Conservation (phyloP, 148 eudicot species). For the Bassia scoparia region DNA sequence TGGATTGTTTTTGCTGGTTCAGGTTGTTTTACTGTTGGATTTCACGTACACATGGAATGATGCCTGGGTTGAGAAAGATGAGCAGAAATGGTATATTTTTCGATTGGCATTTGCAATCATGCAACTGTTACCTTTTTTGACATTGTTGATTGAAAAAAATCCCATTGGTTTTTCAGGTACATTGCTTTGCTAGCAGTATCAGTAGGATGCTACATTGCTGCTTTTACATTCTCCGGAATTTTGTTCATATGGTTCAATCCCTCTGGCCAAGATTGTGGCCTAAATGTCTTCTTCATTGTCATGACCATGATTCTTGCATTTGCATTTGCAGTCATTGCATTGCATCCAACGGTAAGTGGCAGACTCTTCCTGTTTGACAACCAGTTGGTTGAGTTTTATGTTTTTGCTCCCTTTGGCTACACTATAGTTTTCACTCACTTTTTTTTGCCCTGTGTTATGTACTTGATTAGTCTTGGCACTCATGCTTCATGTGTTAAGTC, state of each 20-base stretch:
- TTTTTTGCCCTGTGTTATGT: not conserved
- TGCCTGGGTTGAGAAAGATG: constrained; percentile 98
- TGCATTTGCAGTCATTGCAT: constrained; percentile 68
- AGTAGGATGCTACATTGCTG: constrained; percentile 67
- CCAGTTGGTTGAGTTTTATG: not conserved
- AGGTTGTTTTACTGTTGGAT: constrained; percentile 85
- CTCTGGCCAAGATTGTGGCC: constrained; percentile 90
- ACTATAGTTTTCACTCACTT: not conserved
- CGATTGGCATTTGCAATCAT: constrained; percentile 12
- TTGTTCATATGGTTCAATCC: constrained; percentile 97
- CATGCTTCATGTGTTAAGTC: not conserved
- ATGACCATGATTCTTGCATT: constrained; percentile 88
- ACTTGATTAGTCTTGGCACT: not conserved
- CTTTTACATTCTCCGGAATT: constrained; percentile 67
- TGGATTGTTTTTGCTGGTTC: constrained; percentile 87
- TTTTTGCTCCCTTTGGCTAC: not conserved
- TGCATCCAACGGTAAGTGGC: constrained; percentile 74
- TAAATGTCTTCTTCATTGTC: constrained; percentile 85
- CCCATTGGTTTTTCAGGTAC: constrained; percentile 54
- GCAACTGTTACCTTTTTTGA: constrained; percentile 2
- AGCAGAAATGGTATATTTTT: constrained; percentile 72
- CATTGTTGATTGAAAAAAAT: constrained; percentile 13
- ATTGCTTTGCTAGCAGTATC: constrained; percentile 81
- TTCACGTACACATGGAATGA: constrained; percentile 96
- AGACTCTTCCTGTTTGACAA: not conserved